Percentiles rank a stretch among this genome's conserved stretches.
Conservation (phyloP, 805 yeast species). For the Phaffomyces opuntiae region DNA sequence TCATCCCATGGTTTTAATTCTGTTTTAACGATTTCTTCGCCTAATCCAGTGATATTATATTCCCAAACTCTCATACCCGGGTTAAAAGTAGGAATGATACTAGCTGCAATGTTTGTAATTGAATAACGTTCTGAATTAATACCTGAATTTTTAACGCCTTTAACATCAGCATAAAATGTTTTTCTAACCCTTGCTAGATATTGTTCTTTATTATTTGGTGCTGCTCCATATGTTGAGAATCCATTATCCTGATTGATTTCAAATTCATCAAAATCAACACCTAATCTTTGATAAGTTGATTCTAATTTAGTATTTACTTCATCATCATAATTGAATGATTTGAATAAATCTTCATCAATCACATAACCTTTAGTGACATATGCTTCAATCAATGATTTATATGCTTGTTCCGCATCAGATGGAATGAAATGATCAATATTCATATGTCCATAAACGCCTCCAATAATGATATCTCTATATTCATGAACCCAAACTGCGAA, state of each 20-base stretch:
- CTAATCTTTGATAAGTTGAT: not conserved
- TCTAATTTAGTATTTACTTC: constrained; percentile 2
- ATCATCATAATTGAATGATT: not conserved
- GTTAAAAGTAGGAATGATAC: constrained; percentile 79
- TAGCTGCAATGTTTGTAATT: constrained; percentile 61
- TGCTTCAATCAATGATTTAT: constrained; percentile 30
- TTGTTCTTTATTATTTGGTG: constrained; percentile 56
- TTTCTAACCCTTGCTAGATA: constrained; percentile 57
- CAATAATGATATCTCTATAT: constrained; percentile 75
- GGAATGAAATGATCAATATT: constrained; percentile 82
- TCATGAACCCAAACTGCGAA: constrained; percentile 78
- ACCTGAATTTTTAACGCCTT: constrained; percentile 27
- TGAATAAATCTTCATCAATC: constrained; percentile 18
- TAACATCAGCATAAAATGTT: constrained; percentile 36
- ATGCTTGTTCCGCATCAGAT: constrained; percentile 62
- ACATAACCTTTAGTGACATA: constrained; percentile 23
- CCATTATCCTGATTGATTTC: constrained; percentile 24
- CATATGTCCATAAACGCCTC: constrained; percentile 86
- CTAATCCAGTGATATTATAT: constrained; percentile 59
- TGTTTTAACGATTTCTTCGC: constrained; percentile 1
- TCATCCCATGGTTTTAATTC: constrained; percentile 45
- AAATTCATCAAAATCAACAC: constrained; percentile 3
- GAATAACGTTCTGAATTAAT: constrained; percentile 51
- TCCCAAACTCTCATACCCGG: constrained; percentile 86
- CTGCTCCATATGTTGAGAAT: constrained; percentile 43